phyloP scores from a whole-genome alignment of 768 basidiomycete species.

The Lactifluus echinatus region DNA sequence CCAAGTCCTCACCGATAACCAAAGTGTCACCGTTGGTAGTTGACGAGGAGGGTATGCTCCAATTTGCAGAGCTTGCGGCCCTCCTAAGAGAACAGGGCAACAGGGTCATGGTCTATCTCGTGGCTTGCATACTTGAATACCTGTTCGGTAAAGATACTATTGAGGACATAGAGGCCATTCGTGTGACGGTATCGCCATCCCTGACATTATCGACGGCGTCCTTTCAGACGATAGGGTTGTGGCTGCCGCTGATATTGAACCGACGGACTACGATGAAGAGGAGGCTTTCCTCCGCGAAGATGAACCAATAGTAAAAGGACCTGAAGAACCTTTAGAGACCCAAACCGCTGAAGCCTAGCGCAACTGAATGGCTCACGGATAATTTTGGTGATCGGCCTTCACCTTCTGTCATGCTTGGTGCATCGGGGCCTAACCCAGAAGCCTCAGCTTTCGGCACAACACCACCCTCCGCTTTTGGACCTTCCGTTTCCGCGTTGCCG shows the following conservation, averaged over 20 bases:
- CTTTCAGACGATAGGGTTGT: constrained; percentile 25
- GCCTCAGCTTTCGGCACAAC: constrained; percentile 22
- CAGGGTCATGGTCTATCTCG: constrained; percentile 70
- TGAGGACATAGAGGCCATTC: constrained; percentile 62
- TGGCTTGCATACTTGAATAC: constrained; percentile 83
- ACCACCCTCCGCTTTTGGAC: constrained; percentile 12
- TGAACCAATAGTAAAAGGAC: constrained; percentile 4
- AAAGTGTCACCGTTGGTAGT: constrained; percentile 59
- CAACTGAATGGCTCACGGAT: constrained; percentile 29
- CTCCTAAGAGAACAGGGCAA: constrained; percentile 60
- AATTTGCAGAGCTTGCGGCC: constrained; percentile 53
- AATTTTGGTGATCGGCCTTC: constrained; percentile 27
- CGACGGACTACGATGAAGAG: constrained; percentile 20
- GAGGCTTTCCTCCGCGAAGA: constrained; percentile 16
- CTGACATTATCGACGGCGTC: constrained; percentile 63
- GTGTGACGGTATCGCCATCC: constrained; percentile 45
- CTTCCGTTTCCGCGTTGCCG: constrained; percentile 15
- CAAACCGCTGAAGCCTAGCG: constrained; percentile 23
- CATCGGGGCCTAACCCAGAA: constrained; percentile 3
- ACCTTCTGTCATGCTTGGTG: constrained; percentile 15
- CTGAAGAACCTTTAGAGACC: not conserved
- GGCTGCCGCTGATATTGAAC: constrained; percentile 8
- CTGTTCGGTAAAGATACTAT: constrained; percentile 77
- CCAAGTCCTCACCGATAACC: constrained; percentile 63
- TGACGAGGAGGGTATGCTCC: constrained; percentile 55